phyloP scores from a whole-genome alignment of 345 rosid genomes.

The Isatis tinctoria region DNA sequence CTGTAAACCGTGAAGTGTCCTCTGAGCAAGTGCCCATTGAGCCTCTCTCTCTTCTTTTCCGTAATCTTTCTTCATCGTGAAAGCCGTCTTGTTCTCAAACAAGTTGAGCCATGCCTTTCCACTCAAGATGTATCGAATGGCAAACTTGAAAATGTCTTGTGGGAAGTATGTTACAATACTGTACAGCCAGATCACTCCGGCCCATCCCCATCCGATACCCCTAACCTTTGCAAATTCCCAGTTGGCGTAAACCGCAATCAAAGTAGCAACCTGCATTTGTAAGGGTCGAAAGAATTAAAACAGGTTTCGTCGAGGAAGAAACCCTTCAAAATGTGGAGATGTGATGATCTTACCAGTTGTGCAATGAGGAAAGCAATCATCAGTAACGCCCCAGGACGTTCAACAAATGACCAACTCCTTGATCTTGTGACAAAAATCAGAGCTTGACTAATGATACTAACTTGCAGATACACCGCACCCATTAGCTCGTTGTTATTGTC shows the following conservation, averaged over 20 bases:
- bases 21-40: conserved; percentile 85
- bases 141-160: conserved; percentile 70
- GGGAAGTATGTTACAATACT: conserved; percentile 72
- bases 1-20: conserved; percentile 81
- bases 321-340: background rate
- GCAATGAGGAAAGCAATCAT: conserved; percentile 66
- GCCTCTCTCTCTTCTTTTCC: conserved; percentile 91
- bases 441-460: conserved; percentile 93
- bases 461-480: conserved; percentile 90
- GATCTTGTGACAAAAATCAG: conserved; percentile 89
- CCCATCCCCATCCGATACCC: conserved; percentile 99
- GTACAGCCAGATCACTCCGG: conserved; percentile 85
- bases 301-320: background rate
- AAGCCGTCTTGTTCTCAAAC: conserved; percentile 84
- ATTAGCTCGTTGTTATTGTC: conserved; percentile 47
- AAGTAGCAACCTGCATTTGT: conserved; percentile 59
- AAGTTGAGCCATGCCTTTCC: conserved; percentile 82
- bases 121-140: conserved; percentile 73
- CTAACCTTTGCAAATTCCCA: conserved; percentile 75
- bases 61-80: conserved; percentile 80
- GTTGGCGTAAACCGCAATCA: conserved; percentile 84
- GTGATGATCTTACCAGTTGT: conserved; percentile 59
- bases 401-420: conserved; percentile 80
- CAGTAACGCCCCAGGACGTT: conserved; percentile 79
- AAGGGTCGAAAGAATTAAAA: background rate